Base-by-base conservation (phyloP, 345 rosid species). In the Euphorbia peplus region DNA sequence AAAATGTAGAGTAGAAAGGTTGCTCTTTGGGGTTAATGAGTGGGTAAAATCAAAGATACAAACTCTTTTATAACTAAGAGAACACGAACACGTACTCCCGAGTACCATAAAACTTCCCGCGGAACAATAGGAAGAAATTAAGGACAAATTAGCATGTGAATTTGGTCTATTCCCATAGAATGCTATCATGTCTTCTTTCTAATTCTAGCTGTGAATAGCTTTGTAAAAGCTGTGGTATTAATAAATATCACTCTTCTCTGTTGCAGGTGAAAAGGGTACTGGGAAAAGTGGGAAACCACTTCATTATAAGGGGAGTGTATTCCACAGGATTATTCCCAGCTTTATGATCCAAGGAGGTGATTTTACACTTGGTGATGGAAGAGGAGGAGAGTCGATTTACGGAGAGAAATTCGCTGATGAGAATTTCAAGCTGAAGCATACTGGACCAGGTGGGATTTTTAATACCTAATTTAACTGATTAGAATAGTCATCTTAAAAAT, bases 261-360 rank as follows among this genome's bases (percentile, higher is more conserved):
- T 71, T 75, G 28, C 84, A 91, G 98, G 98, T 39, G 97, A 95
- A 78, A 91, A 88, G 57, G 99, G 98, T 32, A 69, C 80, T 32
- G 99, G 99, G 57, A 86, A 90, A 87, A 87, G 89, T 30, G 96
- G 98, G 69, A 95, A 95, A 37, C 88, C 96, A 18, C 89, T 95
- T 15, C 97, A 90, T 70, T 92, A 77, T 78, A 92, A 87, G 76
- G 97, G 91, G 7, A 91, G 96, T 65, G 18, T 70, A 26, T 90
- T 95, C 76, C 99, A 95, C 83, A 79, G 99, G 78, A 92, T 95
- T 73, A 92, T 95, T 70, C 97, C 99, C n/a, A 86, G 88, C 79
- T 95, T 95, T 70, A 95, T 90, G 99, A 60, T 92, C 35, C 98
- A 92, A 50, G 97, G 99, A 56, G 99, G 99, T 73, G 99, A 95